phyloP scores from a whole-genome alignment of 768 basidiomycete species.

The Cytidiella melzeri region DNA sequence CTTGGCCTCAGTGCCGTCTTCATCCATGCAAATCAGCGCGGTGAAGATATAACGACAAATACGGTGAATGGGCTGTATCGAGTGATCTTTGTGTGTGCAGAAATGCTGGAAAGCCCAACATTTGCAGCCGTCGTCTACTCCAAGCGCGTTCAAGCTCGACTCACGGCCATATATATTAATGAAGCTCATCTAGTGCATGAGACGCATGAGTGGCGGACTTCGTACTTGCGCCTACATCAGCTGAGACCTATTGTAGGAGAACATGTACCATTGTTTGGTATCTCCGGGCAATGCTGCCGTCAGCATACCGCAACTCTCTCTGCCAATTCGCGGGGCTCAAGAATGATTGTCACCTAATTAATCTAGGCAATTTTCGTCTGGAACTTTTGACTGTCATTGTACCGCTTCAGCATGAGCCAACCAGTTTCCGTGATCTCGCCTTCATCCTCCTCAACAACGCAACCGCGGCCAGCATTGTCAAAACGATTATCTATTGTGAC shows the following conservation, averaged over 20 bases:
- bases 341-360: background rate
- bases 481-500: constrained; percentile 2
- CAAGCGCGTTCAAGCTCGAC: background rate
- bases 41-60: background rate
- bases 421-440: background rate
- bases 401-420: background rate
- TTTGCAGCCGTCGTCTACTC: background rate
- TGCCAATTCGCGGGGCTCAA: background rate
- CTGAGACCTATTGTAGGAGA: background rate
- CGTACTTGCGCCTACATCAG: background rate
- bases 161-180: background rate
- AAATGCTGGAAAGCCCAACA: background rate
- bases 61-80: background rate
- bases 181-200: background rate
- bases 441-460: background rate
- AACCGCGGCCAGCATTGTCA: background rate
- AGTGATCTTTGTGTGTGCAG: background rate
- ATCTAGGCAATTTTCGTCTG: background rate
- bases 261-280: background rate
- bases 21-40: background rate
- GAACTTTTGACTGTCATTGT: background rate
- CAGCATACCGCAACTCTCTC: background rate
- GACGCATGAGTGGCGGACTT: background rate
- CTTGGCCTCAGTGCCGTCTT: background rate
- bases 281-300: background rate